phyloP scores from a whole-genome alignment of 148 eudicot species.

The Spergularia marina region DNA sequence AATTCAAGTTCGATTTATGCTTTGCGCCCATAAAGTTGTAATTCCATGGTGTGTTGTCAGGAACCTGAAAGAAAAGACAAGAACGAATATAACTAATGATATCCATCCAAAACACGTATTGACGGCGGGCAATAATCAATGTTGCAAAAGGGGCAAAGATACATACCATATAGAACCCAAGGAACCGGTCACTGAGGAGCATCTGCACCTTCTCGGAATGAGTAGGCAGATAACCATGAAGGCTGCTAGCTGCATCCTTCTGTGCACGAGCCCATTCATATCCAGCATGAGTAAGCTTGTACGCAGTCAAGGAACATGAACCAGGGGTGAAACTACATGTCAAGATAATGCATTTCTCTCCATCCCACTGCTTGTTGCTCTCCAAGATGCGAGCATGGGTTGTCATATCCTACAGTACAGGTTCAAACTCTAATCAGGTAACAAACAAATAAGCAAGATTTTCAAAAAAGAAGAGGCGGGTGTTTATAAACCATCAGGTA shows the following conservation, averaged over 20 bases:
- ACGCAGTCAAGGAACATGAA: constrained; percentile 94
- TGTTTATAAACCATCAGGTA: neutral
- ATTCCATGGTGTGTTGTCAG: constrained; percentile 96
- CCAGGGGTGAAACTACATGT: constrained; percentile 99
- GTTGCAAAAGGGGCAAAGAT: neutral
- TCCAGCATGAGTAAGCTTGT: constrained; percentile 93
- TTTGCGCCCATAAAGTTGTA: constrained; percentile 99
- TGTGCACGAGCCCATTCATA: constrained; percentile 97
- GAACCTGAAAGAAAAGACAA: constrained; percentile 40
- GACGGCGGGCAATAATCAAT: neutral
- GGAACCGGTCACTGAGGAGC: constrained; percentile 98
- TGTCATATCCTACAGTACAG: constrained; percentile 70
- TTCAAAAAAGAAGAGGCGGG: neutral
- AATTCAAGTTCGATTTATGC: constrained; percentile 77
- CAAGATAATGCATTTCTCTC: constrained; percentile 86
- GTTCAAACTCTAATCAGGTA: neutral
- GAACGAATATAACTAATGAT: neutral
- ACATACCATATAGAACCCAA: constrained; percentile 96
- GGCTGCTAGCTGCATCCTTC: constrained; percentile 81
- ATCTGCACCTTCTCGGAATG: constrained; percentile 97
- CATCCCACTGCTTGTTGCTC: constrained; percentile 96
- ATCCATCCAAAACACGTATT: neutral
- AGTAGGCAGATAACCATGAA: constrained; percentile 96
- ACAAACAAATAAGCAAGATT: neutral
- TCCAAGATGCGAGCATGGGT: constrained; percentile 80